Percentiles rank a stretch among this genome's conserved stretches.
Conservation (phyloP, 306 rosid genomes). For the Ammopiptanthus mongolicus region DNA sequence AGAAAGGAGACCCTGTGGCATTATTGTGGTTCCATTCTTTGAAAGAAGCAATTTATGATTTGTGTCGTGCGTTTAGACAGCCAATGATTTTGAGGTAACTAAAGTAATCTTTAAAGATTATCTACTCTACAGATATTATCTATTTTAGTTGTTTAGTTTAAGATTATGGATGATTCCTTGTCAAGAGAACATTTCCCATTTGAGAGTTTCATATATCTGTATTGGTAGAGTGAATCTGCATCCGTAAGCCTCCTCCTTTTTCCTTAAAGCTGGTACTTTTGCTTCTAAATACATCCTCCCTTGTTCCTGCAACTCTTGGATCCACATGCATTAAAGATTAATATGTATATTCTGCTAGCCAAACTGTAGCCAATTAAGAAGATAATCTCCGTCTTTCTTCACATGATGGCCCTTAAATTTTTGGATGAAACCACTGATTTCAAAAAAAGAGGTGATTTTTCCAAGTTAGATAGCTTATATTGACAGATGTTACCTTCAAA, state of each 20-base stretch:
- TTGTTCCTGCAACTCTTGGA: neutral
- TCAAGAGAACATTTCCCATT: neutral
- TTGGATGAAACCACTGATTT: neutral
- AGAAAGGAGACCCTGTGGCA: constrained; percentile 36
- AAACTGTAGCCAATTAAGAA: neutral
- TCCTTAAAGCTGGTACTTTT: neutral
- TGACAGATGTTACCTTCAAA: neutral
- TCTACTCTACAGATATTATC: neutral
- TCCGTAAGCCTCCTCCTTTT: neutral
- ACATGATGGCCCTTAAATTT: neutral
- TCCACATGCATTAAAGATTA: neutral
- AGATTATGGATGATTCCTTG: constrained; percentile 3
- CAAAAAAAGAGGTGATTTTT: neutral
- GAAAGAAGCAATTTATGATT: constrained; percentile 51
- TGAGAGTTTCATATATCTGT: constrained; percentile 3
- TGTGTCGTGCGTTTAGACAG: constrained; percentile 57
- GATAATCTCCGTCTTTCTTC: neutral
- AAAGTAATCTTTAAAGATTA: neutral
- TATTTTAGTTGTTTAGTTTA: neutral
- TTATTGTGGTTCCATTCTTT: constrained; percentile 55
- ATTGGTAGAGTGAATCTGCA: neutral
- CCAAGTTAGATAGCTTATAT: neutral
- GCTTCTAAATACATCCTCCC: neutral
- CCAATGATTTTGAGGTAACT: constrained; percentile 79
- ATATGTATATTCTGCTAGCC: neutral